Percentiles rank a stretch among this genome's conserved stretches.
phyloP scores from a whole-genome alignment of 306 rosid genomes.

The Psophocarpus tetragonolobus region DNA sequence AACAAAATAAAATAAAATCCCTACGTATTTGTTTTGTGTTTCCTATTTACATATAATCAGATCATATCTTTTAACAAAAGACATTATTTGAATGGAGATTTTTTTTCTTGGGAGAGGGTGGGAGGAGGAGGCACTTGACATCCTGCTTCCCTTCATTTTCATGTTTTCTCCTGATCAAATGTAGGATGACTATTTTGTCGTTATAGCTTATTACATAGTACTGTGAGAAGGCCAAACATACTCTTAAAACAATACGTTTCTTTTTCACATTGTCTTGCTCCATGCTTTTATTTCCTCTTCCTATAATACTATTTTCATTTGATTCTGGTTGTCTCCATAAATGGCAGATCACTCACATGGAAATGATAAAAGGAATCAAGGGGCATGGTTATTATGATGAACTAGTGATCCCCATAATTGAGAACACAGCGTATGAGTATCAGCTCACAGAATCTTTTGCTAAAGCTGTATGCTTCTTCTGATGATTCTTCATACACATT shows the following conservation, averaged over 20 bases:
- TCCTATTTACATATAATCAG: no score
- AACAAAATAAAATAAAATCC: no score
- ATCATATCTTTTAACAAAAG: no score
- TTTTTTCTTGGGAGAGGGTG: slow-evolving; percentile 15
- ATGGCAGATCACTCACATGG: slow-evolving; percentile 97
- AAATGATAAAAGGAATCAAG: slow-evolving; percentile 98
- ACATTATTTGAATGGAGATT: background rate
- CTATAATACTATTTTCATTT: slow-evolving; percentile 21
- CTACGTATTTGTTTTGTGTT: no score
- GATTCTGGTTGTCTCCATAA: slow-evolving; percentile 25
- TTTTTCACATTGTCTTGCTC: slow-evolving; percentile 27
- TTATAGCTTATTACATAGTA: slow-evolving; percentile 8
- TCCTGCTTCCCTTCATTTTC: slow-evolving; percentile 16
- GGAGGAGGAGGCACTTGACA: slow-evolving; percentile 3
- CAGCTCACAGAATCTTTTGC: slow-evolving; percentile 92
- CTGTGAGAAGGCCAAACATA: slow-evolving; percentile 28
- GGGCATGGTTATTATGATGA: slow-evolving; percentile 99
- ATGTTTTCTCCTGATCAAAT: background rate
- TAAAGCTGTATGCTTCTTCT: slow-evolving; percentile 76
- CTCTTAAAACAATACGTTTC: background rate
- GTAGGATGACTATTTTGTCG: background rate
- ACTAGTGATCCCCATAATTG: slow-evolving; percentile 92
- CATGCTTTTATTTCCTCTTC: slow-evolving; percentile 10
- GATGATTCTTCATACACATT: slow-evolving; percentile 17
- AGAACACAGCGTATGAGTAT: slow-evolving; percentile 85